A percentile compares a stretch with the other conserved stretches of the same genome.
phyloP scores from a whole-genome alignment of 2,329 filamentous ascomycete species.

The Fusarium sp. region DNA sequence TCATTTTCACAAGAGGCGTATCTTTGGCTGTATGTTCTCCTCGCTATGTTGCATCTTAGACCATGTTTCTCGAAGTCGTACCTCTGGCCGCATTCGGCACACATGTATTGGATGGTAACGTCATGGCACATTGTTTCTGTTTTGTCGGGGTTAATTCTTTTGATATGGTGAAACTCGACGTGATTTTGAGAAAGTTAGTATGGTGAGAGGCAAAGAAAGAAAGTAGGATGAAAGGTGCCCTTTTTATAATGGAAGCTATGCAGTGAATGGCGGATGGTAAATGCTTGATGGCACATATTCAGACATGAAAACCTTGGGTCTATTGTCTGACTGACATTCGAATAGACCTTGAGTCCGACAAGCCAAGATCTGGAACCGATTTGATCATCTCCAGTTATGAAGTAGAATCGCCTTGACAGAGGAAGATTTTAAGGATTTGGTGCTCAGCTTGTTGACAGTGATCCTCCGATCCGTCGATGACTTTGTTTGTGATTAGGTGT shows the following conservation, averaged over 20 bases:
- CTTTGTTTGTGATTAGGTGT: no score
- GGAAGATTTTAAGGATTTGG: no score
- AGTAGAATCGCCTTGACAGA: no score
- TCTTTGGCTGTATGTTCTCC: not conserved
- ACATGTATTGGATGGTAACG: conserved; percentile 15
- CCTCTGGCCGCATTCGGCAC: not conserved
- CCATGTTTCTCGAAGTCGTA: conserved; percentile 19
- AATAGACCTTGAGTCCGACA: no score
- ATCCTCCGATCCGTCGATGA: not conserved
- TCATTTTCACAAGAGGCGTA: conserved; percentile 1
- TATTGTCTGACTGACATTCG: no score
- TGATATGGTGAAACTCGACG: not conserved
- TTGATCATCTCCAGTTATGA: no score
- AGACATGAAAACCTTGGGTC: no score
- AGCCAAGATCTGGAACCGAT: no score
- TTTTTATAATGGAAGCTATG: not conserved
- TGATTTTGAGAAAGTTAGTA: fast-evolving
- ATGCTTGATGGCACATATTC: no score
- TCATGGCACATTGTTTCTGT: conserved; percentile 12
- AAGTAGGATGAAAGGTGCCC: not conserved
- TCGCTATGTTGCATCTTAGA: not conserved
- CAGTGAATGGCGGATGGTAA: not conserved
- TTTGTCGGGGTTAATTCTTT: not conserved
- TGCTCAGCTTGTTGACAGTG: no score
- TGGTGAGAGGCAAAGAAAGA: not conserved